Percentiles rank a stretch among this genome's conserved stretches.
phyloP scores from a whole-genome alignment of 2,329 filamentous ascomycete genomes.

The Colletotrichum higginsianum region DNA sequence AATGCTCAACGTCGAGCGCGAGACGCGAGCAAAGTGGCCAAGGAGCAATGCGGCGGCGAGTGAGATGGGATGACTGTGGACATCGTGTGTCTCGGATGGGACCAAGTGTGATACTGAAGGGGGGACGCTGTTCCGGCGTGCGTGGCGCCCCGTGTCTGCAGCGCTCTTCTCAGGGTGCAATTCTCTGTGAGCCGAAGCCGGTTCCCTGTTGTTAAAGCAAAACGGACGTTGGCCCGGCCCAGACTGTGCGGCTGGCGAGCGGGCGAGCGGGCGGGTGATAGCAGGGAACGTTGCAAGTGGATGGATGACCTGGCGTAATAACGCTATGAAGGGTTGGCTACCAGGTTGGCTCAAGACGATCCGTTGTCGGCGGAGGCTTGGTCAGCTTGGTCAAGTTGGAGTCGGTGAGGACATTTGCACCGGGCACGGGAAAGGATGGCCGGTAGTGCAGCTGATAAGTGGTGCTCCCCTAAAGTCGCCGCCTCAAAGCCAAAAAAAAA shows the following conservation, averaged over 20 bases:
- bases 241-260: constrained; percentile 9
- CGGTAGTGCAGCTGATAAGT: constrained; percentile 15
- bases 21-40: constrained; percentile 28
- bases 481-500: background rate
- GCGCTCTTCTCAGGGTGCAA: background rate
- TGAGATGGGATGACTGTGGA: constrained; percentile 36
- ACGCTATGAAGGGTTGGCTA: background rate
- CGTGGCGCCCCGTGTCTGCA: constrained; percentile 13
- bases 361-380: constrained; percentile 39
- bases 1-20: constrained; percentile 25
- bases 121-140: constrained; percentile 35
- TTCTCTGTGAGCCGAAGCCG: constrained; percentile 1
- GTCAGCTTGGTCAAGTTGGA: background rate
- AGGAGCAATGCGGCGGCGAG: constrained; percentile 19
- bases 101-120: constrained; percentile 14
- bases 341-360: background rate
- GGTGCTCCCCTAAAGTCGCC: constrained; percentile 14
- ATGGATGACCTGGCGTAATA: background rate
- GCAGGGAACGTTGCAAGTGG: background rate
- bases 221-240: constrained; percentile 11
- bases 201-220: constrained; percentile 4
- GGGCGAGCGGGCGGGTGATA: background rate
- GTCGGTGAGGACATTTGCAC: constrained; percentile 38
- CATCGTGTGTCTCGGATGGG: constrained; percentile 36
- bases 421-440: background rate